Percentiles rank a stretch among this genome's conserved stretches.
Evolutionary conservation across 176 grass and related monocot species (phyloP).

Genomic region (Musa troglodytarum): DNA sequence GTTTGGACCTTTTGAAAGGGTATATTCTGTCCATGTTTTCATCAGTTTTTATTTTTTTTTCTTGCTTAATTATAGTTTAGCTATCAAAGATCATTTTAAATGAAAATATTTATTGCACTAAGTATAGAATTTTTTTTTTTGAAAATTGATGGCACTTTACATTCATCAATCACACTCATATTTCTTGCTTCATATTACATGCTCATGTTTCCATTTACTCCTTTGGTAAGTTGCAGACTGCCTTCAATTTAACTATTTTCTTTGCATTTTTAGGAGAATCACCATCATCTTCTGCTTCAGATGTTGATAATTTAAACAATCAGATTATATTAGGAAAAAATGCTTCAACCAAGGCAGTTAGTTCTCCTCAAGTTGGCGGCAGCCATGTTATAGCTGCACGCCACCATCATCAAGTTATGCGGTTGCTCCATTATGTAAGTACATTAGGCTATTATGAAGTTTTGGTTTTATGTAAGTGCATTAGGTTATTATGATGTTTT

Average conservation of each 20-base stretch:
- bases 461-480: slow-evolving; percentile 54
- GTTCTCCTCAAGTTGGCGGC: slow-evolving; percentile 50
- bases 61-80: not conserved
- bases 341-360: slow-evolving; percentile 33
- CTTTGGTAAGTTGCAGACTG: not conserved
- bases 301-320: slow-evolving; percentile 72
- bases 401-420: slow-evolving; percentile 67
- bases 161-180: not conserved
- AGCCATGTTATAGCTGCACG: slow-evolving; percentile 51
- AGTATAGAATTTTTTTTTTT: too few species aligned
- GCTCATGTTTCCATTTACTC: too few species aligned
- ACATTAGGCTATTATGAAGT: not conserved
- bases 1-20: not conserved
- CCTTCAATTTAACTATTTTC: slow-evolving; percentile 18
- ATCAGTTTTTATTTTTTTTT: not conserved
- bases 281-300: slow-evolving; percentile 67
- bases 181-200: not conserved
- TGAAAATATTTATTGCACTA: too few species aligned
- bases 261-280: slow-evolving; percentile 45
- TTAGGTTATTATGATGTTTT: not conserved
- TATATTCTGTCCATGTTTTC: not conserved
- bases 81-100: too few species aligned
- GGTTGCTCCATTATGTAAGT: slow-evolving; percentile 84
- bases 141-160: not conserved
- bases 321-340: slow-evolving; percentile 34